phyloP scores from a whole-genome alignment of 2,329 filamentous ascomycete genomes.

The Phaeosphaeriaceae sp. region DNA sequence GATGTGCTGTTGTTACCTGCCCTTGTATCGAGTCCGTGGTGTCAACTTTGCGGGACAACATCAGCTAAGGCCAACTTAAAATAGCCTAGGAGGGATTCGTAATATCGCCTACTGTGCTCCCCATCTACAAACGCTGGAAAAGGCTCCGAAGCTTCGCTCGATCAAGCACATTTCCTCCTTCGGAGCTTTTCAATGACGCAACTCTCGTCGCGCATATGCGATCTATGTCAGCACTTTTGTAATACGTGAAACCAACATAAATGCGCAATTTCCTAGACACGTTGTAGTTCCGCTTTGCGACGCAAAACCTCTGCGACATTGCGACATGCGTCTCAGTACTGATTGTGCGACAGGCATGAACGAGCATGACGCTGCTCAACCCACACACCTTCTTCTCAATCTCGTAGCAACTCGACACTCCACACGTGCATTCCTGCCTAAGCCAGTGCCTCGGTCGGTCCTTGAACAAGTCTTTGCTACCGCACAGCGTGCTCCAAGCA shows the following conservation, averaged over 20 bases:
- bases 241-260: not conserved
- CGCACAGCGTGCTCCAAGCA: not conserved
- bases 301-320: not conserved
- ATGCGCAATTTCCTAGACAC: not conserved
- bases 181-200: not conserved
- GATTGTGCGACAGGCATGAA: not conserved
- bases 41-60: not conserved
- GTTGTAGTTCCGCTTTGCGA: not conserved
- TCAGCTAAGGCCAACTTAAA: not conserved
- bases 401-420: not conserved
- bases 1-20: no score
- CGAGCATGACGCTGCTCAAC: not conserved
- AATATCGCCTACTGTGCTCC: not conserved
- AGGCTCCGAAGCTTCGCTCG: not conserved
- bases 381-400: not conserved
- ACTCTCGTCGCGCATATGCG: not conserved
- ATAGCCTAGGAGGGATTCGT: not conserved
- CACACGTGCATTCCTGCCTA: not conserved
- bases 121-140: not conserved
- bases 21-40: no score
- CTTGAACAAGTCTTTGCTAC: not conserved
- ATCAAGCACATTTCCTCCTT: not conserved
- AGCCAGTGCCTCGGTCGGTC: not conserved
- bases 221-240: not conserved
- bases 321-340: not conserved